Base-by-base conservation (phyloP, 208 protist genomes). In the Phytomonas serpens region DNA sequence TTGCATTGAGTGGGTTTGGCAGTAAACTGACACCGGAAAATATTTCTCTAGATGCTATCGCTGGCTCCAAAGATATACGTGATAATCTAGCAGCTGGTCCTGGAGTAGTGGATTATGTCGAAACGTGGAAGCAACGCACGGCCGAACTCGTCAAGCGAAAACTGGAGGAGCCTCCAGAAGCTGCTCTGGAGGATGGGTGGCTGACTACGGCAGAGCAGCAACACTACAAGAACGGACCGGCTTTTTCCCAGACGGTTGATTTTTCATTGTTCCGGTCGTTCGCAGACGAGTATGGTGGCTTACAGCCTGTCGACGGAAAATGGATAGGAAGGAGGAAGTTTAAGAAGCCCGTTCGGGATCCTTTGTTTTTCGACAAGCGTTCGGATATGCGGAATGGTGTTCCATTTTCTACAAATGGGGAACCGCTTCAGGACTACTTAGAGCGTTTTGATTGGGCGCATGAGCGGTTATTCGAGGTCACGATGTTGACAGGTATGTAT, bases 371-470 rank as follows among this genome's bases (percentile, higher is more conserved):
- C 66, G 88, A 95, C 76, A 85, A 75, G 23, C 65, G 81, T 37
- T 91, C 86, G 3, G 88, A 95, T 68, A 82, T 86, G 42, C 81
- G 90, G 9, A 85, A 92, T 64, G 90, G 90, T 16, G 77, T 95
- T 29, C 90, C 90, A 0, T 80, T 95, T 30, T 72, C 80, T 34
- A 88, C 87, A 1, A 72, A 88, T 36, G 90, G 90, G 0, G 77
- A 84, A 64, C 61, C 84, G 9, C 67, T 90, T 7, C 36, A 70
- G 0, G 71, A 74, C 19, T 89, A 86, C 72, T 69, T 95, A 4
- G 78, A 93, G 57, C 64, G 72, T 23, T 82, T 95, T 47, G 34
- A 71, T 10, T 64, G 67, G 19, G 72, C 82, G 7, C 90, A 93
- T 68, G 38, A 64, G 14, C 79, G 88, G 0, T 71, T 95, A 2